Evolutionary conservation across 768 basidiomycete genomes (phyloP), one percentile per base, ranked within the genome.

Genomic region (Cyathus striatus): DNA sequence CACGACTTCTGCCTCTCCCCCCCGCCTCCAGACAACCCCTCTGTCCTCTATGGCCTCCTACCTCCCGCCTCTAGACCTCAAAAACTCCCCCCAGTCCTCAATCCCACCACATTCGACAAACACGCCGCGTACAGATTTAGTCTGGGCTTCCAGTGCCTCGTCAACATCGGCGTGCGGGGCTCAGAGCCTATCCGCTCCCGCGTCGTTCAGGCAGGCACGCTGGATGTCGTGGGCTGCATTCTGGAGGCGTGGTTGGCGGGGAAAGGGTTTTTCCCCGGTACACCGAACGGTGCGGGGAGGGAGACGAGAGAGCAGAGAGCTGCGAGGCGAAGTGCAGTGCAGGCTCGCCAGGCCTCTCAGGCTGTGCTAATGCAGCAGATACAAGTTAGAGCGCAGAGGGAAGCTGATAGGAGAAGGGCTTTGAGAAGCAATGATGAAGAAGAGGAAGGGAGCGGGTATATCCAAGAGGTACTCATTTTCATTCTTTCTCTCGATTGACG

Each of bases 101-200:
- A 85, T 50, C 86, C 86, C 0, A 68, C 70, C 20, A 59, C 71
- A 0, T 90, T 80, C 50, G 90, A 91, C 66, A 88, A 86, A 47
- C 84, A 87, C 53, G 84, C 89, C 22, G 89, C 90, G 0, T 88
- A 89, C 55, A 80, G 90, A 6, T 95, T 96, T 58, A 85, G 86
- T 0, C 79, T 97, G 45, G 95, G 95, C 1, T 94, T 99, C 58
- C 93, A 97, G 58, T 96, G 91, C 55, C 83, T 98, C 35, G 93
- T 94, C 48, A 98, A 99, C 62, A 91, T 97, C 54, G 95, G 95
- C 26, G 94, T 98, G 0, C 72, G 95, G 23, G 95, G 95, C n/a
- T 86, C 80, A 44, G 93, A 98, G 62, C 80, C 81, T 16, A 94
- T 97, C 54, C 70, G 95, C 34, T 85, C 85, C 50, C 76, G 93